These are phyloP conservation scores for Colletotrichum theobromicola DNA, from an alignment of 2,329 filamentous ascomycete genomes.

Conservation along the genomic window DNA sequence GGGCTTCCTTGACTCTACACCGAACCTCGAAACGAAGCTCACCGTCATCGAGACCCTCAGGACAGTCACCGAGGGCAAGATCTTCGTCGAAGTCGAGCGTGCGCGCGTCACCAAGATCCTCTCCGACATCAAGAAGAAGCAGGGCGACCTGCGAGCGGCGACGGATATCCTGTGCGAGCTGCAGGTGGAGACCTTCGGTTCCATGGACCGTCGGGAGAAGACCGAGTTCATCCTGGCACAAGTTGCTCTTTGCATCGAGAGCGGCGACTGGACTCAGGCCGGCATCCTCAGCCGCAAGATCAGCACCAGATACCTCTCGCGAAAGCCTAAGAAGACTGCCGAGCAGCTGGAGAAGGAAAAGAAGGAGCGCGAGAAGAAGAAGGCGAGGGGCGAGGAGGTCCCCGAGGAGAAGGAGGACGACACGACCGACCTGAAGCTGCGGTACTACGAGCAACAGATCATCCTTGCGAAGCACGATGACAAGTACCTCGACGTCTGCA, in stretches of 20 bases:
- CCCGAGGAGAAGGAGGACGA: constrained; percentile 82
- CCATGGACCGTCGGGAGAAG: constrained; percentile 97
- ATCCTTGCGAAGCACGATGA: constrained; percentile 93
- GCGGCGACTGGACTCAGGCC: constrained; percentile 94
- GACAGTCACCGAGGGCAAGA: constrained; percentile 99
- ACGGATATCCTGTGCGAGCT: constrained; percentile 95
- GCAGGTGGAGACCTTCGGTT: constrained; percentile 98
- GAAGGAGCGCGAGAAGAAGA: constrained; percentile 87
- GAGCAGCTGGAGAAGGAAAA: constrained; percentile 91
- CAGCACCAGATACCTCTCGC: constrained; percentile 88
- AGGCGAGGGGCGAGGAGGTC: constrained; percentile 79
- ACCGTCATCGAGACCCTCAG: constrained; percentile 93
- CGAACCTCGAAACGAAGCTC: constrained; percentile 85
- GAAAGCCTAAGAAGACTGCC: constrained; percentile 88
- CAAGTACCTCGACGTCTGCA: constrained; percentile 97
- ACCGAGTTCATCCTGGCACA: constrained; percentile 98
- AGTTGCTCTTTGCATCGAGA: constrained; percentile 93
- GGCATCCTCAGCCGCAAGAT: constrained; percentile 95
- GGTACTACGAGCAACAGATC: constrained; percentile 98
- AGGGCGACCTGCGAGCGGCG: constrained; percentile 89
- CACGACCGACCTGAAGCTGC: constrained; percentile 93
- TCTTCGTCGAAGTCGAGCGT: constrained; percentile 98
- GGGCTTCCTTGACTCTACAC: constrained; percentile 86
- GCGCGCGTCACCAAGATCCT: constrained; percentile 94
- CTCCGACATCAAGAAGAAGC: constrained; percentile 95